Evolutionary conservation across 495 filamentous ascomycete species (phyloP), one percentile per base, ranked within the genome.

Genomic region (Halenospora varia): DNA sequence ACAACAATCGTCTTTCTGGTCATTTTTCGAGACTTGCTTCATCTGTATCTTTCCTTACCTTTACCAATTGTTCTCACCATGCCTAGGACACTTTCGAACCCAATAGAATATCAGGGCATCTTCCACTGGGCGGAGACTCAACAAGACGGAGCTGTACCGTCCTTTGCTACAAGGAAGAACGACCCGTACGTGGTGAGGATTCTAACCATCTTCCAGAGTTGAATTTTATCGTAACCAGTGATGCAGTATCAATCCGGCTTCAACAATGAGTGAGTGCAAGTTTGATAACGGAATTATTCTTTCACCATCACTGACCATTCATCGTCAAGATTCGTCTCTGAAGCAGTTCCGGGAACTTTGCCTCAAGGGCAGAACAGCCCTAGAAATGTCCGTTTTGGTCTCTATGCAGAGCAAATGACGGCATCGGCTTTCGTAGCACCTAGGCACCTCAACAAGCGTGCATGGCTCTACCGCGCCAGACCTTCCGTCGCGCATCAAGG

Each of bases 401-500:
- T 90, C 10, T 89, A 88, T 63, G 74, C 85, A 10, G 88, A 91
- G 67, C 87, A 88, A 70, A 78, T 91, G 23, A 88, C 86, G 3
- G 88, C 84, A 9, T 86, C 87, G 2, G 80, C 88, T 4, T 90
- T 91, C 64, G 88, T 84, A 19, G 84, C 87, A 11, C 87, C 87
- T 0, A 73, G 88, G 13, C 73, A 77, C 61, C 80, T 83, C 59
- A 90, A 88, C 68, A 77, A 79, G 62, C 84, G 88, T 59, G 80
- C 85, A 23, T 91, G 86, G 86, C 78, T 90, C 13, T 89, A 90
- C 62, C 77, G 88, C 1, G 81, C 86, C 48, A 67, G 86, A 17
- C 86, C 88, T 24, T 75, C 84, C 0, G 82, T 83, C 2, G 77
- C 84, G 2, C 87, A 89, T 62, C 56, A 57, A 59, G 50, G 61